Base-by-base conservation (phyloP, 1,284 basidiomycete species). In the Malassezia psittaci region DNA sequence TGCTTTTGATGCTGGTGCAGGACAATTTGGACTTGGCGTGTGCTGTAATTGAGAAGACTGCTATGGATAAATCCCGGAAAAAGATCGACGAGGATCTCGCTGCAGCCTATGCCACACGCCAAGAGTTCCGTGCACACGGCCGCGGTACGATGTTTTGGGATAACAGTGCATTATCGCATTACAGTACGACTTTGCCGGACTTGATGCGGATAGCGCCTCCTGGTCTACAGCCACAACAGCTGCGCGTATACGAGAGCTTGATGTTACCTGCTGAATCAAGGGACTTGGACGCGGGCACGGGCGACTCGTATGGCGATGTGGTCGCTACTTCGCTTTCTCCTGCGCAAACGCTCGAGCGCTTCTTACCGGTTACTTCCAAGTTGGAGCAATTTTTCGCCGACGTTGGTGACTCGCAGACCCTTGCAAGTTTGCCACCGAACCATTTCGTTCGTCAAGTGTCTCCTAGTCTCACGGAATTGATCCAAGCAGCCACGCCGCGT, bases 11-110 rank as follows among this genome's bases (percentile, higher is more conserved):
- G 34, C 81, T 98, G 45, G 89, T 93, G 37, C 83, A 85, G 63
- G 91, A 96, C 69, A 98, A 99, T 69, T 79, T 96, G 59, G 91
- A 98, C 55, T 80, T 90, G 50, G 93, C 93, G 15, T 96, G 93
- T 75, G 82, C 84, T 52, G 88, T 91, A 7, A 90, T 99, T 62
- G 91, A 96, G 77, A 93, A 89, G 74, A 91, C 91, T 8, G 94
- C 94, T 1, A 96, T 96, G 87, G 91, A 98, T 69, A 85, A 90
- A 64, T 91, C 91, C 1, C 82, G 90, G 48, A 81, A 84, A n/a
- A 94, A 98, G 69, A 87, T 96, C 16, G 94, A 99, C 72, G 90
- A 93, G 63, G 84, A 84, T 35, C 87, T 99, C 58, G 81, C 83
- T 5, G 71, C 81, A 32, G 86, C 90, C 11, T 96, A 90, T 70